These are phyloP conservation scores for Aspergillus tanneri DNA, from an alignment of 2,329 filamentous ascomycete genomes.

Conservation along the genomic window DNA sequence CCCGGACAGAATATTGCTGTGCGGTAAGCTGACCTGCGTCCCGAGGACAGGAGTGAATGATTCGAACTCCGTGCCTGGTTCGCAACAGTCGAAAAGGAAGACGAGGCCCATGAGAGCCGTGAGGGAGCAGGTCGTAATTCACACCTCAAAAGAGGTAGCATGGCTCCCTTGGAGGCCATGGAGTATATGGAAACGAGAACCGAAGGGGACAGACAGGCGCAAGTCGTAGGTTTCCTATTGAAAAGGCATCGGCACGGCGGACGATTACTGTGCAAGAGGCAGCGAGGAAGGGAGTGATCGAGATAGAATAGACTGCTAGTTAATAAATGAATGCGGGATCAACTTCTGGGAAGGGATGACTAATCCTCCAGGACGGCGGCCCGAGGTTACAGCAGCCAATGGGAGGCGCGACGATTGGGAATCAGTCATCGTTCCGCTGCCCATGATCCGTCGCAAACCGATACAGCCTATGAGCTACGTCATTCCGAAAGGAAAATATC, in stretches of 20 bases:
- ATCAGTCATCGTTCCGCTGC: conserved; percentile 14
- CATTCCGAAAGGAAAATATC: too few species aligned
- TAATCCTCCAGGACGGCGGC: conserved; percentile 7
- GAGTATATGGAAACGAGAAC: conserved; percentile 11
- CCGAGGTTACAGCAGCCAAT: conserved; percentile 33
- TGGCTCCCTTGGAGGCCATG: conserved; percentile 45
- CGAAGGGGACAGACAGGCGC: conserved; percentile 1
- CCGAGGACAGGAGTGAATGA: conserved; percentile 20
- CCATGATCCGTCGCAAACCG: conserved; percentile 12
- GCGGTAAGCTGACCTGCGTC: conserved; percentile 21
- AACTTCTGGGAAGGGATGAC: conserved; percentile 6
- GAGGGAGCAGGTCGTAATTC: conserved; percentile 34
- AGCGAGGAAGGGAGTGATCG: neutral
- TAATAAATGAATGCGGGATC: neutral
- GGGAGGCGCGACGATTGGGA: conserved; percentile 24
- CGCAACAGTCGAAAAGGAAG: conserved; percentile 25
- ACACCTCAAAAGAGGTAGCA: conserved; percentile 44
- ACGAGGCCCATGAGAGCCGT: conserved; percentile 29
- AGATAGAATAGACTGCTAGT: conserved; percentile 14
- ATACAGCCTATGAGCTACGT: neutral
- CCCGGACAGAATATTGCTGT: conserved; percentile 21
- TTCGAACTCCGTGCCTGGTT: conserved; percentile 21
- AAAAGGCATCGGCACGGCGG: neutral
- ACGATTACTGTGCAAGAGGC: neutral
- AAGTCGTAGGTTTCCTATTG: neutral